These are phyloP conservation scores for Daedaleopsis nitida DNA, from an alignment of 768 basidiomycete genomes.

Conservation along the genomic window DNA sequence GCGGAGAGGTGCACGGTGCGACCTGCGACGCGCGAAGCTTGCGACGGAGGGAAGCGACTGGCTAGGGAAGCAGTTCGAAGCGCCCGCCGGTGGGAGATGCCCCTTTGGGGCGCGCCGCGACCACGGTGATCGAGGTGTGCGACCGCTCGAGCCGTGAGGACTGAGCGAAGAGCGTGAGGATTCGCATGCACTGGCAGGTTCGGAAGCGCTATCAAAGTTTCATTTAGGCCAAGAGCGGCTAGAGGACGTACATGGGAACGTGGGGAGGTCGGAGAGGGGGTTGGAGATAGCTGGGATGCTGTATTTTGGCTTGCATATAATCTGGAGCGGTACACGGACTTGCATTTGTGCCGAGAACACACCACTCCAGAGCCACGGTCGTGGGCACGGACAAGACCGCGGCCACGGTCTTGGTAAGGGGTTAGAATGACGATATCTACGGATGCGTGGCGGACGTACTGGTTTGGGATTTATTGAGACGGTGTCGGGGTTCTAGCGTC, in stretches of 20 bases:
- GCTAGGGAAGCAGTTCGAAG: background rate
- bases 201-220: slow-evolving; percentile 16
- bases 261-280: background rate
- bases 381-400: no score
- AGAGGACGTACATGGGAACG: slow-evolving; percentile 9
- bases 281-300: background rate
- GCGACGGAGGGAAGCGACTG: background rate
- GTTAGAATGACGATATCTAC: background rate
- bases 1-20: background rate
- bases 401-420: background rate
- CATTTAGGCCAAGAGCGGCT: slow-evolving; percentile 16
- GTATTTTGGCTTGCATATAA: no score
- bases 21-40: background rate
- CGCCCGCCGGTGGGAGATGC: background rate
- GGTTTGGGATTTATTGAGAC: background rate
- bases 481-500: background rate
- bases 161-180: background rate
- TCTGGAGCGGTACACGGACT: no score
- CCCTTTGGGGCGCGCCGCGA: background rate
- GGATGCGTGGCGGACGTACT: background rate
- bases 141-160: slow-evolving; percentile 9
- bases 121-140: slow-evolving; percentile 21
- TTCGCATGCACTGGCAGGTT: background rate
- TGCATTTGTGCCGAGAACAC: no score
- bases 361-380: no score